These are phyloP conservation scores for Morella rubra DNA, from an alignment of 306 rosid genomes.

Conservation along the genomic window DNA sequence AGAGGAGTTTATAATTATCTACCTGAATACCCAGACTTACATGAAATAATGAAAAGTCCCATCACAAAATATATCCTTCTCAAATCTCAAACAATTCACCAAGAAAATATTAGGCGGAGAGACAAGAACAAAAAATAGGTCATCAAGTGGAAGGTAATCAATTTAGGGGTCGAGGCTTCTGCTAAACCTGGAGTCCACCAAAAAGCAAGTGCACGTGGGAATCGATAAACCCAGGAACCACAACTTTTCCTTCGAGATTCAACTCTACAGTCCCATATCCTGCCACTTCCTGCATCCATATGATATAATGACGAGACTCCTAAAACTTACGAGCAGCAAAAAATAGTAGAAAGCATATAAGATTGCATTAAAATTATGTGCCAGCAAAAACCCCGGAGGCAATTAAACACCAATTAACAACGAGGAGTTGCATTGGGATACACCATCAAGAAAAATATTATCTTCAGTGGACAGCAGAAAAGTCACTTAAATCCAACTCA, in stretches of 20 bases:
- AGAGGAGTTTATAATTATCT: background rate
- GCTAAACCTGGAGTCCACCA: constrained; percentile 74
- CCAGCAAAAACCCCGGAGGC: too few relatives aligned
- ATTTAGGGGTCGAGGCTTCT: constrained; percentile 9
- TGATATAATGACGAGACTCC: background rate
- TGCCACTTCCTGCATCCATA: constrained; percentile 57
- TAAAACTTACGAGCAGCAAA: background rate
- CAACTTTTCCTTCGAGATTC: constrained; percentile 68
- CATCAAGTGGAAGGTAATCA: background rate
- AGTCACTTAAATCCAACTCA: too few relatives aligned
- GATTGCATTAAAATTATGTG: too few relatives aligned
- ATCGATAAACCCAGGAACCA: constrained; percentile 90
- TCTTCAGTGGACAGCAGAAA: too few relatives aligned
- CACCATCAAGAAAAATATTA: too few relatives aligned
- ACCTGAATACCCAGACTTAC: background rate
- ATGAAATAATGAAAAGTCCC: background rate
- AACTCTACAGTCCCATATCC: constrained; percentile 60
- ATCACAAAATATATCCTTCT: background rate
- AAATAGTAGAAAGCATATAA: too few relatives aligned
- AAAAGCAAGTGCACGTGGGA: constrained; percentile 69
- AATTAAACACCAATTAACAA: too few relatives aligned
- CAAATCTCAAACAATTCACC: background rate
- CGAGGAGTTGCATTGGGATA: too few relatives aligned
- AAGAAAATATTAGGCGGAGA: background rate
- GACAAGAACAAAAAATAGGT: background rate